Percentiles rank a stretch among this genome's conserved stretches.
These are phyloP conservation scores for Trypanosoma congolense DNA, from an alignment of 208 protist species.

Conservation along the genomic window DNA sequence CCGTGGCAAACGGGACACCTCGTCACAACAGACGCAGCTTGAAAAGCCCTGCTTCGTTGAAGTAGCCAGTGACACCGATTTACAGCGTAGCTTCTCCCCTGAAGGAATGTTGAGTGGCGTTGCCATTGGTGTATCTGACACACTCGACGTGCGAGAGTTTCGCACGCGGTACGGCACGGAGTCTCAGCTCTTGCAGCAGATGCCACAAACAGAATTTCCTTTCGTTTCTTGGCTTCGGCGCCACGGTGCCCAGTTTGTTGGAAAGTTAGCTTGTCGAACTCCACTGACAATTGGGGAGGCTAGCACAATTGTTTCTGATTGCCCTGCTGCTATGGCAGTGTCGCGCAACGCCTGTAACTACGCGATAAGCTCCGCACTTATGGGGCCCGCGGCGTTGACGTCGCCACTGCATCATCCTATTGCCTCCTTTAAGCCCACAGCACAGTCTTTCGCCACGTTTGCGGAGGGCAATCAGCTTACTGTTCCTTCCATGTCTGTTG, in stretches of 20 bases:
- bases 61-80: slow-evolving; percentile 44
- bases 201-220: slow-evolving; percentile 54
- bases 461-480: slow-evolving; percentile 55
- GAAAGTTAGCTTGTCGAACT: slow-evolving; percentile 65
- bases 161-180: slow-evolving; percentile 55
- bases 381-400: slow-evolving; percentile 57
- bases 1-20: slow-evolving; percentile 14
- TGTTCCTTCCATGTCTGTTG: slow-evolving; percentile 74
- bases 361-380: slow-evolving; percentile 64
- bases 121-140: slow-evolving; percentile 68
- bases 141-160: slow-evolving; percentile 70
- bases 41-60: slow-evolving; percentile 54
- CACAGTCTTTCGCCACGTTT: slow-evolving; percentile 82
- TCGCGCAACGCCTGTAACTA: slow-evolving; percentile 64
- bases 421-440: slow-evolving; percentile 83
- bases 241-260: slow-evolving; percentile 71
- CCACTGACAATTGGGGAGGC: slow-evolving; percentile 68
- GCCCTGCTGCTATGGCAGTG: slow-evolving; percentile 47
- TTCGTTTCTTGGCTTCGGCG: slow-evolving; percentile 79
- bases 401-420: slow-evolving; percentile 60
- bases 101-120: slow-evolving; percentile 72
- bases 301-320: slow-evolving; percentile 44
- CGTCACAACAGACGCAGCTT: slow-evolving; percentile 2
- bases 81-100: slow-evolving; percentile 45
- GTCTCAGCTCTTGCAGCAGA: slow-evolving; percentile 50